Base-by-base conservation (phyloP, 441 rosid species). In the Adansonia madagascariensis region DNA sequence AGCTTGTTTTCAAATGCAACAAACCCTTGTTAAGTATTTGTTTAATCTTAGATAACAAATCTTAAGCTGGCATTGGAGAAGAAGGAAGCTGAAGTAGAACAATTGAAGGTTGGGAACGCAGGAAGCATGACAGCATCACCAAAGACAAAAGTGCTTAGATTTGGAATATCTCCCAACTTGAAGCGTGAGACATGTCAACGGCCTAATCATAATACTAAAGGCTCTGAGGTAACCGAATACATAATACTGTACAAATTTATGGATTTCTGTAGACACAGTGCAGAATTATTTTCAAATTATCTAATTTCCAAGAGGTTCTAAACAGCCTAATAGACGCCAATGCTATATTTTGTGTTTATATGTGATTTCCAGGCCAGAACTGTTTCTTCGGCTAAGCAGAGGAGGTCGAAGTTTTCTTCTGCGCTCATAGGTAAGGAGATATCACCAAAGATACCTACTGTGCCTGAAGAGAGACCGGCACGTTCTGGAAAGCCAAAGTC, bases 81-180 rank as follows among this genome's bases (percentile, higher is more conserved):
- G 86, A 95, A 94, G 80, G 97, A 95, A 85, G 88, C 88, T 27
- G 99, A 95, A 84, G 74, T 95, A 68, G 97, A 95, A 78, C 95
- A 90, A 77, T 27, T 86, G 74, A 93, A 84, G 86, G 82, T 68
- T 9, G 87, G 85, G 65, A 83, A 77, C 83, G 46, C 49, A 39
- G 69, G 88, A 59, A 88, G 67, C 84, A 73, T 85, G 44, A 17
- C 80, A 64, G 95, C 91, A 73, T 66, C 85, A 76, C 97, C 89
- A 80, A 93, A 78, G 80, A 39, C 86, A 22, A 91, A 97, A 83
- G 89, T 98, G n/a, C 90, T 90, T 87, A 87, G 88, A 86, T 78
- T 71, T 70, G 95, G 91, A 66, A 55, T 79, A 0, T 85, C 73
- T 67, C 52, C 82, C 68, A 84, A 39, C 80, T 65, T 75, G 43